phyloP scores from a whole-genome alignment of 1,139 yeast species.

The Yamadazyma conglobata region DNA sequence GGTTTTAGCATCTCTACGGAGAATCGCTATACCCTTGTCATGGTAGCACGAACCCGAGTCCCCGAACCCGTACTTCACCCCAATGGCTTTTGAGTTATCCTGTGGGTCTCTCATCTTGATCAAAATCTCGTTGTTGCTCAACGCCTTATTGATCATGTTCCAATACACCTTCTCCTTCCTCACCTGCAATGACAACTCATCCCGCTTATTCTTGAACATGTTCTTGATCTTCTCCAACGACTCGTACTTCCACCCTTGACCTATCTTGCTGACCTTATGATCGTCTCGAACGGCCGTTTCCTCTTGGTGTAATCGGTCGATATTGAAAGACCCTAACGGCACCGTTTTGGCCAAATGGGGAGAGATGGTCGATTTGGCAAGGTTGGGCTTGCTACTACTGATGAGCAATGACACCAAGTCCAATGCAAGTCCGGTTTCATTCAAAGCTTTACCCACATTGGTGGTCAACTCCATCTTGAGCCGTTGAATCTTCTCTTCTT shows the following conservation, averaged over 20 bases:
- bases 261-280: constrained; percentile 42
- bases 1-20: constrained; percentile 38
- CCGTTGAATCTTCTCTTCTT: constrained; percentile 47
- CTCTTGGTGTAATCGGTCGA: constrained; percentile 48
- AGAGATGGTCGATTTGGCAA: constrained; percentile 85
- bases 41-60: constrained; percentile 80
- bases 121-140: constrained; percentile 63
- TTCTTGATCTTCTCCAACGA: constrained; percentile 57
- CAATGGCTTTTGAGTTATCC: constrained; percentile 50
- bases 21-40: constrained; percentile 73
- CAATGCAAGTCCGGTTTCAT: constrained; percentile 82
- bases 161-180: constrained; percentile 69
- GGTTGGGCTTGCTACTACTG: constrained; percentile 79
- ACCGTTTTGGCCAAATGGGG: constrained; percentile 77
- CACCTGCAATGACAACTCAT: constrained; percentile 52
- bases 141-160: constrained; percentile 53
- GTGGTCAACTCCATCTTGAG: constrained; percentile 55
- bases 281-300: constrained; percentile 18
- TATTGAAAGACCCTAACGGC: constrained; percentile 75
- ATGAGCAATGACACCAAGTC: constrained; percentile 83
- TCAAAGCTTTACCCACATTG: constrained; percentile 65
- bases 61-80: constrained; percentile 85
- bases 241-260: constrained; percentile 85
- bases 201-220: constrained; percentile 50
- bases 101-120: constrained; percentile 61